phyloP scores from a whole-genome alignment of 148 eudicot species.

The Pouteria glomerata region DNA sequence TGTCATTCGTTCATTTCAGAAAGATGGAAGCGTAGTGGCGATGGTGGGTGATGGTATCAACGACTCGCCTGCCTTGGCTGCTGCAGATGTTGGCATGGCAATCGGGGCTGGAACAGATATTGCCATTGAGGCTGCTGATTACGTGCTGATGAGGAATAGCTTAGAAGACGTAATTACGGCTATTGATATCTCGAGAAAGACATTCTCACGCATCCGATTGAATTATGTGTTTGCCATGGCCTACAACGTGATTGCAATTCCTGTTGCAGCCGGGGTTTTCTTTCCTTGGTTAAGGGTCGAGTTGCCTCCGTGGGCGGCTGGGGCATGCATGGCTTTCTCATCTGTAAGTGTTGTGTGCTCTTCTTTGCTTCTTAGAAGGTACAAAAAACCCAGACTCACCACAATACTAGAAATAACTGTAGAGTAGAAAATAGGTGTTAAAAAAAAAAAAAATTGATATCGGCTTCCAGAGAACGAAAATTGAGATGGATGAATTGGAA shows the following conservation, averaged over 20 bases:
- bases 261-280: conserved; percentile 82
- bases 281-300: conserved; percentile 57
- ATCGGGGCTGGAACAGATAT: conserved; percentile 98
- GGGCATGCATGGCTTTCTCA: conserved; percentile 97
- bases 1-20: conserved; percentile 72
- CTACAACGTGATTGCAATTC: conserved; percentile 79
- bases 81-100: conserved; percentile 97
- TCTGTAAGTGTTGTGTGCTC: conserved; percentile 96
- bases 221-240: conserved; percentile 93
- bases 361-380: conserved; percentile 79
- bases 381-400: conserved; percentile 82
- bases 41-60: conserved; percentile 99
- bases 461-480: no score
- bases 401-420: conserved; percentile 81
- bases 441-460: no score
- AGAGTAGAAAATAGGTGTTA: no score
- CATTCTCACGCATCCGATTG: conserved; percentile 65
- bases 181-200: conserved; percentile 89
- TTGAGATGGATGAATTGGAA: background rate
- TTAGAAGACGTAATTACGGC: conserved; percentile 96
- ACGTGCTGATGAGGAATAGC: conserved; percentile 82
- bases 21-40: conserved; percentile 73
- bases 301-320: conserved; percentile 97
- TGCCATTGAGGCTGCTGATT: conserved; percentile 96
- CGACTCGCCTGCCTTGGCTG: conserved; percentile 95